Evolutionary conservation across 1,139 yeast genomes (phyloP), one percentile per base, ranked within the genome.

Genomic region (Pneumocystis sp.): DNA sequence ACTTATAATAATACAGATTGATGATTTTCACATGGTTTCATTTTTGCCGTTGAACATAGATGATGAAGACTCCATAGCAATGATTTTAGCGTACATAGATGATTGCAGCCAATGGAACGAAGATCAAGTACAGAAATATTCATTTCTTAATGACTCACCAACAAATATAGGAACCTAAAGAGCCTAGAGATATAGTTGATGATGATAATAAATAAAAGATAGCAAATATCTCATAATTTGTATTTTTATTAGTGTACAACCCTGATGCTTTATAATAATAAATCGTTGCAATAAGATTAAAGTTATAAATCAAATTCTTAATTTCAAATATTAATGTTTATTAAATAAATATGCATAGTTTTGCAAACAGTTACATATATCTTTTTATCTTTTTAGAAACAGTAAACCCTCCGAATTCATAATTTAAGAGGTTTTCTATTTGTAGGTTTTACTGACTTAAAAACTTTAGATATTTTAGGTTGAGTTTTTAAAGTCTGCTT

Each of bases 71-170:
- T 83, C 90, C 63, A 86, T 93, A 25, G 84, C 86, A 8, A 86
- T 93, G 0, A 93, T 93, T 64, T 79, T 95, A 70, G 87, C 96
- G 73, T 90, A 90, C 74, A 87, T 95, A 57, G 99, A 93, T 73
- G 98, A 93, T 74, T 89, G 93, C 31, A 93, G 98, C 0, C 99
- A 93, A 74, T 93, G 98, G 98, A 85, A 90, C 37, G 99, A 95
- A 74, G 79, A 85, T 6, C 98, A 93, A 25, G 57, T 50, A 2
- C 12, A 17, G 25, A 25, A 50, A 25, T 17, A 4, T 15, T n/a
- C 12, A 8, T 10, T 50, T 50, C 3, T 2, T 45, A 10, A 29
- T 12, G 7, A 25, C 6, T 8, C 21, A 25, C 21, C 10, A 25
- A 50, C 21, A 50, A 25, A 50, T 25, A 25, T 50, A 50, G 75